Base-by-base conservation (phyloP, 2,329 filamentous ascomycete genomes). In the Cercospora sojina region DNA sequence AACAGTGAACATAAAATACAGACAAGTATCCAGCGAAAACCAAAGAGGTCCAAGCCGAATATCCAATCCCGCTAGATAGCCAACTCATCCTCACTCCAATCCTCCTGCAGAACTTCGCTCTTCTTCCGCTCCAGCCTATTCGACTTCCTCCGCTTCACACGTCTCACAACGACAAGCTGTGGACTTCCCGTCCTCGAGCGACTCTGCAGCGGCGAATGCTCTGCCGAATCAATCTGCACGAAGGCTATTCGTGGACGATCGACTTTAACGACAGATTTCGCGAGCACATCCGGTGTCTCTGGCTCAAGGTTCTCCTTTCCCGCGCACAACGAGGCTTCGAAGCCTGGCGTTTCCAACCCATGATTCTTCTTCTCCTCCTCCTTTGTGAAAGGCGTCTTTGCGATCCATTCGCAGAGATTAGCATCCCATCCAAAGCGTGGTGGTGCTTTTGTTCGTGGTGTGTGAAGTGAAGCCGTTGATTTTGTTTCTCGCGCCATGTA, bases 321-420 rank as follows among this genome's bases (percentile, higher is more conserved):
- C 1, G 5, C 23, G n/a, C n/a, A 13, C 32, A 59, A 47, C 35
- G n/a, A n/a, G 12, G 13, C 57, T 43, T 27, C 31, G n/a, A 3
- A 9, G 2, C 5, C 7, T 13, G 57, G 32, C 1, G 7, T 53
- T 25, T 27, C 3, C 3, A n/a, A 38, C n/a, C 5, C 12, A 3
- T 16, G 23, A 5, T 31, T 18, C 25, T 27, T 51, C 5, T 27
- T 7, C 51, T 55, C 1, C 25, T 57, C n/a, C 12, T 41, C 13
- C 4, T 56, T 18, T 0, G 65, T 60, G 10, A 69, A 77, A 0
- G 81, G 80, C 8, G 81, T 81, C 41, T 75, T 78, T 0, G 75
- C 73, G n/a, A 82, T 77, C 80, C 80, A 83, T 67, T 83, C 81
- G 25, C 79, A 79, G 38, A 83, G 78, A 9, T 79, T 80, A 57